A percentile compares a stretch with the other conserved stretches of the same genome.
phyloP scores from a whole-genome alignment of 164 flowering plant species.

The Liquidambar formosana region DNA sequence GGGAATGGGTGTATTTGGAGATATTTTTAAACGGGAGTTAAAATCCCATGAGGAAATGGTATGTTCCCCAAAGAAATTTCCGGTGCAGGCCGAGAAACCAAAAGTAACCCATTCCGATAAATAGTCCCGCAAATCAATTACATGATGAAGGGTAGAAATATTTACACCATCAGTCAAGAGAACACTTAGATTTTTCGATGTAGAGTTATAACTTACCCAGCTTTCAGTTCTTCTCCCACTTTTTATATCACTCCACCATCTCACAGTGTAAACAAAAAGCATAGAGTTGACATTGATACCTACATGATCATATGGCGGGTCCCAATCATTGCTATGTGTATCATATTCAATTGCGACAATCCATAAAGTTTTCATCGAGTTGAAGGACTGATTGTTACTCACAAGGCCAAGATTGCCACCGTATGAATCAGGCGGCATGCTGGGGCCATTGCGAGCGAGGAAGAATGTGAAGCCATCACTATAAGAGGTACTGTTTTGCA shows the following conservation, averaged over 20 bases:
- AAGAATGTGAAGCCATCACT: constrained; percentile 66
- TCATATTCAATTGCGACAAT: constrained; percentile 54
- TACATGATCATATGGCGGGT: constrained; percentile 37
- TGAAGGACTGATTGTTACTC: not conserved
- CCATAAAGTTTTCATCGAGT: constrained; percentile 1
- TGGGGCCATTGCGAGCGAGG: no score
- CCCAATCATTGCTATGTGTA: constrained; percentile 29
- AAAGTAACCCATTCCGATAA: constrained; percentile 16
- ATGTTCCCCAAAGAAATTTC: constrained; percentile 1
- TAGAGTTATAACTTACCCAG: constrained; percentile 32
- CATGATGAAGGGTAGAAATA: not conserved
- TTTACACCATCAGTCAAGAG: constrained; percentile 7
- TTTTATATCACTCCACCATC: constrained; percentile 22
- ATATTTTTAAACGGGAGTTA: not conserved
- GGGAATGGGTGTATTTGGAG: not conserved
- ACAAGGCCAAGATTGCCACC: constrained; percentile 32
- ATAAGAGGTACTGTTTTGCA: not conserved
- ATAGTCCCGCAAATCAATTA: constrained; percentile 2
- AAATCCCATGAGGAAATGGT: constrained; percentile 16
- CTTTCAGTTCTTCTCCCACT: constrained; percentile 20
- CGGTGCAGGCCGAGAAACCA: constrained; percentile 19
- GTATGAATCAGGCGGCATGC: constrained; percentile 19
- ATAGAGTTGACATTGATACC: constrained; percentile 44
- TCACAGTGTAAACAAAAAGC: constrained; percentile 16
- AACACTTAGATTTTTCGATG: no score